Evolutionary conservation across 768 basidiomycete genomes (phyloP).

Genomic region (Suillus decipiens): DNA sequence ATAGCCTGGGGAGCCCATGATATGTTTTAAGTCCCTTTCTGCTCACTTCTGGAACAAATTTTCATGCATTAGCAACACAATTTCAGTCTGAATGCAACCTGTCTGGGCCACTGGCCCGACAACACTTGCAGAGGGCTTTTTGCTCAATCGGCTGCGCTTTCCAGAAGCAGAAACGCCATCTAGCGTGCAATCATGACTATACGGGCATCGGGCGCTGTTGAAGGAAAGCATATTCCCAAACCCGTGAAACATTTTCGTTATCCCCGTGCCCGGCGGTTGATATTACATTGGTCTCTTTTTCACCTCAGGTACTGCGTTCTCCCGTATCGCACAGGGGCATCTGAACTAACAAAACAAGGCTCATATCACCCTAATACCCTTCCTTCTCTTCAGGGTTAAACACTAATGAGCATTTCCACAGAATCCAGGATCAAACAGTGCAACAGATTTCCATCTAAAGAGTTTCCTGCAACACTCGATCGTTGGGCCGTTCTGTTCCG

Average conservation of each 20-base stretch:
- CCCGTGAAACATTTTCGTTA: neutral
- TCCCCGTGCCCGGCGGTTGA: neutral
- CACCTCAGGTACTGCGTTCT: conserved; percentile 54
- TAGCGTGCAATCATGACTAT: neutral
- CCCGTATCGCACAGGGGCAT: conserved; percentile 79
- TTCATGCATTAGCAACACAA: neutral
- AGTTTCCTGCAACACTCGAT: conserved; percentile 63
- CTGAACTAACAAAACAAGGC: conserved; percentile 50
- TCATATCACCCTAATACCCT: conserved; percentile 80
- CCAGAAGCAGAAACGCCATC: conserved; percentile 4
- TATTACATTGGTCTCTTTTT: conserved; percentile 65
- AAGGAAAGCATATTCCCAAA: neutral
- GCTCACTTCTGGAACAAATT: neutral
- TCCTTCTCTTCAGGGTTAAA: conserved; percentile 79
- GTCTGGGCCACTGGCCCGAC: neutral
- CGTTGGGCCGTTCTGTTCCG: conserved; percentile 43
- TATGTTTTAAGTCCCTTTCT: neutral
- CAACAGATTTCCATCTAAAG: conserved; percentile 45
- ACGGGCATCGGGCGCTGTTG: neutral
- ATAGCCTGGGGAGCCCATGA: neutral
- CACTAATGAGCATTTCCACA: conserved; percentile 68
- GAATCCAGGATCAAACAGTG: too few relatives aligned
- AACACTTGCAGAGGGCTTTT: conserved; percentile 7
- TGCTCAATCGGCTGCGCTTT: conserved; percentile 6
- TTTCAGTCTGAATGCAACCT: neutral